Percentiles rank a stretch among this genome's conserved stretches.
Conservation (phyloP, 768 basidiomycete species). For the Termitomyces sp. region DNA sequence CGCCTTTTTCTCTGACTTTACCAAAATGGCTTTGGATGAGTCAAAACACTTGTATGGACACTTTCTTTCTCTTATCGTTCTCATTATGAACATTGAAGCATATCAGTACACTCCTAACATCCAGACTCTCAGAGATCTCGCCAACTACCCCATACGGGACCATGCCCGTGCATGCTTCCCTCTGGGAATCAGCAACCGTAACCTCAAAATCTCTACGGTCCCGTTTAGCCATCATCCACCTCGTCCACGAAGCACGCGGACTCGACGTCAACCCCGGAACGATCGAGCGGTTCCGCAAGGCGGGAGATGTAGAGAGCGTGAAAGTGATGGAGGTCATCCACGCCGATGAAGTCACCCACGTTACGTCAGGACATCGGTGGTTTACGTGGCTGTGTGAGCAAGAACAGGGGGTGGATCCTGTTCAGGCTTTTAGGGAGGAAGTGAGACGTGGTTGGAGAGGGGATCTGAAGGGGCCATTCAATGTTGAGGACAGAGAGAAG, state of each 20-base stretch:
- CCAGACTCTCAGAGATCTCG: slow-evolving; percentile 58
- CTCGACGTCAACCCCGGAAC: slow-evolving; percentile 83
- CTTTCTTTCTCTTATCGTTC: neutral
- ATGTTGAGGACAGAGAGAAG: slow-evolving; percentile 66
- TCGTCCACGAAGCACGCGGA: slow-evolving; percentile 83
- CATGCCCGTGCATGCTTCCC: slow-evolving; percentile 70
- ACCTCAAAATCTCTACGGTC: slow-evolving; percentile 68
- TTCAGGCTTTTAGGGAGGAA: slow-evolving; percentile 66
- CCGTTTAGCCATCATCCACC: slow-evolving; percentile 79
- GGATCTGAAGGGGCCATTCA: slow-evolving; percentile 80
- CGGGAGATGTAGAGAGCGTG: slow-evolving; percentile 67
- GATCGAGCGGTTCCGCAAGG: slow-evolving; percentile 67
- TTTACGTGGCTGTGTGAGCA: slow-evolving; percentile 73
- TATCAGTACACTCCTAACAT: slow-evolving; percentile 53
- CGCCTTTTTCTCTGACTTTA: slow-evolving; percentile 79
- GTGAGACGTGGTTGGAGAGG: slow-evolving; percentile 71
- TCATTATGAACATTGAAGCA: neutral
- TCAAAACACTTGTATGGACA: slow-evolving; percentile 68
- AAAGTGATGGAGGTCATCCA: slow-evolving; percentile 73
- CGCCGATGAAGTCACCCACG: slow-evolving; percentile 79
- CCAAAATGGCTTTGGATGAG: slow-evolving; percentile 84
- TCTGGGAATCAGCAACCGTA: slow-evolving; percentile 76
- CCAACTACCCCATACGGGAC: slow-evolving; percentile 72
- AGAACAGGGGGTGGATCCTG: slow-evolving; percentile 51
- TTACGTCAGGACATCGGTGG: slow-evolving; percentile 81